Conservation (phyloP, 306 rosid genomes). For the Quillaja saponaria region DNA sequence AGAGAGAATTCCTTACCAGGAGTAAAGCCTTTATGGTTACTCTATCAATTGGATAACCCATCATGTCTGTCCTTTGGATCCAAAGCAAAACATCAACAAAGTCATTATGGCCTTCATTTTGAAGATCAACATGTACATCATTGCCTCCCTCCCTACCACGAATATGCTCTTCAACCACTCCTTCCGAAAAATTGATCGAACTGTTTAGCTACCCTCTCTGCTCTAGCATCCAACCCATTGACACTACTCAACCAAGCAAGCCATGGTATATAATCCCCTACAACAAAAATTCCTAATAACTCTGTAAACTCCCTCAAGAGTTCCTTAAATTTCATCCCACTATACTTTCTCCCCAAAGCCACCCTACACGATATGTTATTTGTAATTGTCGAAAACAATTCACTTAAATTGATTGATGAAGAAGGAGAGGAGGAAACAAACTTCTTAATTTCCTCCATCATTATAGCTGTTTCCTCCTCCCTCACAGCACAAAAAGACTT, state of each 20-base stretch:
- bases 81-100: slow-evolving; percentile 56
- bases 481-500: slow-evolving; percentile 25
- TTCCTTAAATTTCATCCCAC: slow-evolving; percentile 27
- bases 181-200: slow-evolving; percentile 48
- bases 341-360: slow-evolving; percentile 54
- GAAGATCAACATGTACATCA: too few species aligned
- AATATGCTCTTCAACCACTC: slow-evolving; percentile 48
- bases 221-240: slow-evolving; percentile 43
- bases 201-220: slow-evolving; percentile 36
- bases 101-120: slow-evolving; percentile 25
- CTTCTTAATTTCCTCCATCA: slow-evolving; percentile 31
- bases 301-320: slow-evolving; percentile 33
- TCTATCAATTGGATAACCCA: slow-evolving; percentile 46
- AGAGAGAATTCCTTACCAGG: slow-evolving; percentile 36
- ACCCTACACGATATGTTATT: slow-evolving; percentile 51
- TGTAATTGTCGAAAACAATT: slow-evolving; percentile 22
- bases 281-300: slow-evolving; percentile 35
- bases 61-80: slow-evolving; percentile 28
- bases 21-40: slow-evolving; percentile 48
- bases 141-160: too few species aligned
- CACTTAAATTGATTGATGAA: slow-evolving; percentile 38
- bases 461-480: slow-evolving; percentile 26
- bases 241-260: slow-evolving; percentile 42
- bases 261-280: slow-evolving; percentile 58
- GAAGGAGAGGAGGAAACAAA: slow-evolving; percentile 4